These are phyloP conservation scores for Fusarium metavorans DNA, from an alignment of 2,329 filamentous ascomycete species.

Conservation along the genomic window DNA sequence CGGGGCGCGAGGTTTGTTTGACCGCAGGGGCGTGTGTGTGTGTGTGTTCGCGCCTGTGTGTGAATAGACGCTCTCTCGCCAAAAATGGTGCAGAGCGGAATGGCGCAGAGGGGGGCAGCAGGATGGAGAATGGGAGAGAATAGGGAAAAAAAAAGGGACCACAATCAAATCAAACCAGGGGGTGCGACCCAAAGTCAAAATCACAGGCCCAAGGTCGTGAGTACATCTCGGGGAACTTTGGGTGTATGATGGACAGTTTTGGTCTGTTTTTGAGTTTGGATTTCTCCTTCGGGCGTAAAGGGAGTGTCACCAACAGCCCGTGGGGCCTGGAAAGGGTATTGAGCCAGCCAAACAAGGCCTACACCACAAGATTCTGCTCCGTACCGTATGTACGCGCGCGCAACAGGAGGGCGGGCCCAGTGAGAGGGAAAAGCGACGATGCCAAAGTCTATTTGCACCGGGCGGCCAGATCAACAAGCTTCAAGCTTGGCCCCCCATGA, in stretches of 20 bases:
- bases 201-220: conserved; percentile 12
- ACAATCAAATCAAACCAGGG: conserved; percentile 21
- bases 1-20: conserved; percentile 13
- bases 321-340: conserved; percentile 26
- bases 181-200: not conserved
- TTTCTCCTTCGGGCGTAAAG: conserved; percentile 27
- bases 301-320: conserved; percentile 23
- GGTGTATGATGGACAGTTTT: conserved; percentile 30
- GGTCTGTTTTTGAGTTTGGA: conserved; percentile 34
- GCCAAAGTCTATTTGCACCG: conserved; percentile 45
- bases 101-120: not conserved
- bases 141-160: conserved; percentile 20
- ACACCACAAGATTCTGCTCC: conserved; percentile 23
- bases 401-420: conserved; percentile 20
- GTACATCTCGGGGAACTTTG: conserved; percentile 21
- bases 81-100: conserved; percentile 4
- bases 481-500: conserved; percentile 27
- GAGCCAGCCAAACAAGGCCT: conserved; percentile 26
- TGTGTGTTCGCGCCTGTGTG: conserved; percentile 7
- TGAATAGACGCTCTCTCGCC: conserved; percentile 11
- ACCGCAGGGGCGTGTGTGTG: conserved; percentile 19
- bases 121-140: conserved; percentile 2
- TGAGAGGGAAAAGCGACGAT: conserved; percentile 25
- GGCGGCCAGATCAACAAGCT: conserved; percentile 32
- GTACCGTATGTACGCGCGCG: conserved; percentile 22